phyloP scores from a whole-genome alignment of 352 stramenopile species.

The Phytophthora niederhauseri region DNA sequence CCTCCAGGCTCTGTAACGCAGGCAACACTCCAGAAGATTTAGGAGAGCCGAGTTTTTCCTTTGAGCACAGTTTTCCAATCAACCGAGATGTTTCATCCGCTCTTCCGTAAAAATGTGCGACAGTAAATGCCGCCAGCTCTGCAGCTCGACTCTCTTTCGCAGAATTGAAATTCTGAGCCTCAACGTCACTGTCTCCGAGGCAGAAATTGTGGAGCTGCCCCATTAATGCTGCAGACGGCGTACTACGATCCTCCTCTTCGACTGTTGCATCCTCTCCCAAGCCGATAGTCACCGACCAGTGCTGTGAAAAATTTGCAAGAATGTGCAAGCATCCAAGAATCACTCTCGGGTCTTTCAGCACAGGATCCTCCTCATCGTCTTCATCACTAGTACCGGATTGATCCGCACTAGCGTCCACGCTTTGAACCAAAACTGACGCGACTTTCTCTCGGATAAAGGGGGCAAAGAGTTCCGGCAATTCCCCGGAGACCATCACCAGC shows the following conservation, averaged over 20 bases:
- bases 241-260: constrained; percentile 27
- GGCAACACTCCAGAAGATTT: constrained; percentile 31
- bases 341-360: constrained; percentile 49
- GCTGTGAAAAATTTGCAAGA: constrained; percentile 59
- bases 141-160: constrained; percentile 46
- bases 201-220: constrained; percentile 61
- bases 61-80: constrained; percentile 56
- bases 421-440: constrained; percentile 49
- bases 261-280: constrained; percentile 22
- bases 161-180: constrained; percentile 32
- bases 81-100: constrained; percentile 44
- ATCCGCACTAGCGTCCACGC: constrained; percentile 7
- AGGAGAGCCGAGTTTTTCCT: constrained; percentile 44
- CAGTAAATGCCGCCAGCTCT: constrained; percentile 54
- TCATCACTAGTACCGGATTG: constrained; percentile 27
- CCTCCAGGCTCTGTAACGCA: constrained; percentile 62
- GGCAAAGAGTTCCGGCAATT: constrained; percentile 55
- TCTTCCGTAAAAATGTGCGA: constrained; percentile 56
- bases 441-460: constrained; percentile 61
- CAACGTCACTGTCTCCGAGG: constrained; percentile 37
- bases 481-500: constrained; percentile 54
- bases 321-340: constrained; percentile 55
- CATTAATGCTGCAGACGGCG: constrained; percentile 39
- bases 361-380: constrained; percentile 41
- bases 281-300: constrained; percentile 40